phyloP scores from a whole-genome alignment of 345 rosid genomes.

The Erysimum cheiranthoides region DNA sequence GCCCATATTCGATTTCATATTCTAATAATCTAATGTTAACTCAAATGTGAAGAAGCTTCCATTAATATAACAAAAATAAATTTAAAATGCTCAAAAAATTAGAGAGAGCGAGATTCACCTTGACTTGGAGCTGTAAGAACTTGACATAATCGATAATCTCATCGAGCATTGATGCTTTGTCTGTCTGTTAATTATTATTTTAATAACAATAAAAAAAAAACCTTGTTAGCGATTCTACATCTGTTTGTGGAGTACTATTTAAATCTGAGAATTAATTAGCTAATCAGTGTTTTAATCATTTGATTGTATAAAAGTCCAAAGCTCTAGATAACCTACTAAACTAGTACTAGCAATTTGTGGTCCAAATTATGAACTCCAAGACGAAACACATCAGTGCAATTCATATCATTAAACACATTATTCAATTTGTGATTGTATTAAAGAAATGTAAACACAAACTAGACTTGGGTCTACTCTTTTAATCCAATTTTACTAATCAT shows the following conservation, averaged over 20 bases:
- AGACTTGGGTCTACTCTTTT: background rate
- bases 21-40: slow-evolving; percentile 50
- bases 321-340: slow-evolving; percentile 34
- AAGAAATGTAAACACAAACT: background rate
- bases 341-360: slow-evolving; percentile 32
- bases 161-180: slow-evolving; percentile 99
- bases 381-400: slow-evolving; percentile 27
- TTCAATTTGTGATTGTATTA: background rate
- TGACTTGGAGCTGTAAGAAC: slow-evolving; percentile 99
- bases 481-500: background rate
- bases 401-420: slow-evolving; percentile 23
- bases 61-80: background rate
- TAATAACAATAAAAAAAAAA: slow-evolving; percentile 21
- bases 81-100: background rate
- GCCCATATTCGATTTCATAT: slow-evolving; percentile 33
- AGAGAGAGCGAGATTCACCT: slow-evolving; percentile 55
- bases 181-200: slow-evolving; percentile 75
- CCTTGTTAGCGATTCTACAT: slow-evolving; percentile 23
- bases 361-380: slow-evolving; percentile 40
- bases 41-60: slow-evolving; percentile 41
- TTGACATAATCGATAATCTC: slow-evolving; percentile 99
- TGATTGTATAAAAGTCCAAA: slow-evolving; percentile 44
- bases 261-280: slow-evolving; percentile 1
- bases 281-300: slow-evolving; percentile 49
- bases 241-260: background rate